Evolutionary conservation across 2,329 filamentous ascomycete genomes (phyloP), one percentile per base, ranked within the genome.

Genomic region (Tolypocladium ovalisporum): DNA sequence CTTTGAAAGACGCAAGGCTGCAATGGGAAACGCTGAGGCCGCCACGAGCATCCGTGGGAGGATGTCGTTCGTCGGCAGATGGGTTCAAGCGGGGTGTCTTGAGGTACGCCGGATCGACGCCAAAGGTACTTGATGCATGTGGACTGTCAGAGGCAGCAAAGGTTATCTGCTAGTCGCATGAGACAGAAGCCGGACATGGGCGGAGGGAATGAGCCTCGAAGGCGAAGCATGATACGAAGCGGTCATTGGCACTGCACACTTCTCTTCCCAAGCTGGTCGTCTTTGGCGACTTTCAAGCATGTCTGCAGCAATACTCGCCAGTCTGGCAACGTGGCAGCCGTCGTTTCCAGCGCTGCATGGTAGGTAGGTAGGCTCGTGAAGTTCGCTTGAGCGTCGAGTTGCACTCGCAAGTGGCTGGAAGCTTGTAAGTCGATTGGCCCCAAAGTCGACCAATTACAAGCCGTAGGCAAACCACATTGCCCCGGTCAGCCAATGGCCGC

Each of bases 41-140:
- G 64, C 62, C 69, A 71, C 68, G 69, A 61, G 69, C 64, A 63
- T 58, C 62, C 62, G 61, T 55, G 54, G 62, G 59, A 65, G 62
- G 61, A 65, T 54, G 61, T 59, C 64, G 68, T 70, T 71, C 62
- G 67, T 65, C 61, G 61, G 64, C 59, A 60, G 52, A 57, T 56
- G 54, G 61, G 54, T 40, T 57, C 24, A 42, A 13, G 52, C 54
- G 54, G n/a, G 39, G 54, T 35, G 4, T 39, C 36, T 34, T 2
- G 44, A 24, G 47, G 47, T 51, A 51, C 47, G 27, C 19, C 27
- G 17, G 47, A 51, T 51, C 4, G 47, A 51, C 47, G 29, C 47
- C 47, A 9, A n/a, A 32, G 47, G 34, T 51, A 51, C 47, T 34
- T 51, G 44, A 15, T 44, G 10, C 40, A 42, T 24, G 40, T 24